Percentiles rank a stretch among this genome's conserved stretches.
phyloP scores from a whole-genome alignment of 108 stramenopile genomes.

The Nitzschia inconspicua region DNA sequence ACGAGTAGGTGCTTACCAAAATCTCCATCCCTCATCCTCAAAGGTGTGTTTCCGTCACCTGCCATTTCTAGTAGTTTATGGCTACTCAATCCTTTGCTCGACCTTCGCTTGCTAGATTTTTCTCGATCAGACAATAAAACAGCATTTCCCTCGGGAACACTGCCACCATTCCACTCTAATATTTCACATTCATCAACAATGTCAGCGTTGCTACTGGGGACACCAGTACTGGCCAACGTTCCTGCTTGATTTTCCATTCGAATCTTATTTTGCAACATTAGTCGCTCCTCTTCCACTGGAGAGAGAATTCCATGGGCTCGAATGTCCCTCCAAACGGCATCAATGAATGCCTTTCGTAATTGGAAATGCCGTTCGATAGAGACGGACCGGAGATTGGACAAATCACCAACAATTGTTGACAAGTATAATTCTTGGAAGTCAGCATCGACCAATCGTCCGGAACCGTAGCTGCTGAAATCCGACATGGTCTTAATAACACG shows the following conservation, averaged over 20 bases:
- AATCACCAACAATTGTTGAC: slow-evolving; percentile 30
- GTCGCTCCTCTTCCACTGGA: slow-evolving; percentile 55
- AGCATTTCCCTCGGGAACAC: slow-evolving; percentile 4
- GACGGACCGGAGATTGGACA: background rate
- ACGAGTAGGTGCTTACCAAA: slow-evolving; percentile 34
- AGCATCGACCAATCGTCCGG: slow-evolving; percentile 45
- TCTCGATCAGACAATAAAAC: too few species aligned
- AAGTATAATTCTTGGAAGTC: slow-evolving; percentile 63
- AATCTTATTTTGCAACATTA: slow-evolving; percentile 22
- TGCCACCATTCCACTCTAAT: slow-evolving; percentile 39
- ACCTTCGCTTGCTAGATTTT: too few species aligned
- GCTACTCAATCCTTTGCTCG: slow-evolving; percentile 44
- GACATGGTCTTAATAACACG: slow-evolving; percentile 46
- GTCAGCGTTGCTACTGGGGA: background rate
- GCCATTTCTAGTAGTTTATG: slow-evolving; percentile 70
- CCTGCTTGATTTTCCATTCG: slow-evolving; percentile 4
- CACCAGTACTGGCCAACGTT: background rate
- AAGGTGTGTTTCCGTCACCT: slow-evolving; percentile 50
- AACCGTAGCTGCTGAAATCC: slow-evolving; percentile 49
- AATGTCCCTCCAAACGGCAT: slow-evolving; percentile 72
- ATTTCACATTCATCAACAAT: slow-evolving; percentile 80
- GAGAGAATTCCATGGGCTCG: slow-evolving; percentile 61
- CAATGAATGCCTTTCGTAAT: slow-evolving; percentile 23
- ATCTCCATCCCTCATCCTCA: slow-evolving; percentile 66
- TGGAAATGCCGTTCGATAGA: slow-evolving; percentile 11